phyloP scores from a whole-genome alignment of 1,284 basidiomycete genomes.

The Stygiomarasmius scandens region DNA sequence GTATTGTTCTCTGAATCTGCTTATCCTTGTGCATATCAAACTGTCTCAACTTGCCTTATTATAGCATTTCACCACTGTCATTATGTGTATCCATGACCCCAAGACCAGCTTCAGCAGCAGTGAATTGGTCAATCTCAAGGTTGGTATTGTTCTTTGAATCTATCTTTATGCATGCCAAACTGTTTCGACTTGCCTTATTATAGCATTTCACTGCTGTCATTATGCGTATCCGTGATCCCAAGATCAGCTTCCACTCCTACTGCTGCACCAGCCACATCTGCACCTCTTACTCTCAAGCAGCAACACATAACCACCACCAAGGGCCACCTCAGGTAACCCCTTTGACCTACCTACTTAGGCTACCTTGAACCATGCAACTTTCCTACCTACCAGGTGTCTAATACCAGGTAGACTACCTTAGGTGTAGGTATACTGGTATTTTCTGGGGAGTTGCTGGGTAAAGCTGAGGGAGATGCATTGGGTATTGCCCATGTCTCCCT shows the following conservation, averaged over 20 bases:
- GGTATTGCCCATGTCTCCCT: too few species aligned
- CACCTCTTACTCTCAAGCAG: constrained; percentile 79
- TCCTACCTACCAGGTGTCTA: too few species aligned
- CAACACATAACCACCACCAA: constrained; percentile 93
- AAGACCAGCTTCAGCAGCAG: too few species aligned
- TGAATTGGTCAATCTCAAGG: too few species aligned
- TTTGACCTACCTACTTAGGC: too few species aligned
- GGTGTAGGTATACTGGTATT: too few species aligned
- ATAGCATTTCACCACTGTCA: constrained; percentile 99
- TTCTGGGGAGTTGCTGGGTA: too few species aligned
- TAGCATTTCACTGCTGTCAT: constrained; percentile 99
- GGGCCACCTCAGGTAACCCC: too few species aligned
- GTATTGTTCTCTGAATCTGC: constrained; percentile 50
- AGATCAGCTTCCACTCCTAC: too few species aligned
- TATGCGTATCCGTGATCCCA: constrained; percentile 99
- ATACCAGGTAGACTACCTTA: too few species aligned
- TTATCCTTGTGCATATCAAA: constrained; percentile 57
- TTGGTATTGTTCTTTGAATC: constrained; percentile 59
- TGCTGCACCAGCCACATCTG: constrained; percentile 35
- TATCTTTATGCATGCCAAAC: constrained; percentile 59
- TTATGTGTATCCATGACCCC: constrained; percentile 99
- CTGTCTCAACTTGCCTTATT: constrained; percentile 56
- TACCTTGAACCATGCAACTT: too few species aligned
- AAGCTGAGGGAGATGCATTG: too few species aligned
- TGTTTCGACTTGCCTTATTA: constrained; percentile 54